Evolutionary conservation across 495 filamentous ascomycete genomes (phyloP), one percentile per base, ranked within the genome.

Genomic region (Hypoxylon fuscum): DNA sequence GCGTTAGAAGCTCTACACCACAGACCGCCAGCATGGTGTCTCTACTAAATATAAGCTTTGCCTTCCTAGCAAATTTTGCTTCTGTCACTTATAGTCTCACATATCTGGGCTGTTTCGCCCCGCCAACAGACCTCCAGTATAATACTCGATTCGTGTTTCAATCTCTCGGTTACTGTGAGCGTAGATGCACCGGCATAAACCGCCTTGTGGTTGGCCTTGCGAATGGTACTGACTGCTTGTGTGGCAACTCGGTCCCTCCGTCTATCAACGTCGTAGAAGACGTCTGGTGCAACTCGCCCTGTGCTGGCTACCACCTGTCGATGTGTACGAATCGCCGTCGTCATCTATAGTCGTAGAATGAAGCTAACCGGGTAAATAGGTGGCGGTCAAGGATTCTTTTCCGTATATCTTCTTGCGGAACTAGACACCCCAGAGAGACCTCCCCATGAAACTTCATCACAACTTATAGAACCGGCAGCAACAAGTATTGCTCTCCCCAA

Each of bases 171-270:
- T n/a, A 3, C 2, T 63, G 64, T 3, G 2, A 1, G 12, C 0
- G 8, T 1, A 45, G 14, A n/a, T 63, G 59, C 29, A 7, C 2
- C 20, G 5, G 8, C 14, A 17, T 27, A 10, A 9, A 38, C 12
- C 11, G 20, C 9, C 34, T 45, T 10, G 35, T 62, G 8, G 12
- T 62, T 5, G 63, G 40, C 3, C 4, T 59, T 7, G 46, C 55
- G 5, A 68, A 68, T 17, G n/a, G 48, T 10, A 59, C 59, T 4
- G 49, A 38, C 27, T 68, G 64, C 20, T 43, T 63, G 3, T 68
- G 64, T 37, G 44, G 59, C 35, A 0, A 27, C 12, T 2, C 37
- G 23, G 9, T 43, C 9, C 59, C 54, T 10, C 43, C 53, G 2
- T 22, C 9, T n/a, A 17, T 9, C 17, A 49, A n/a, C 2, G 0